Conservation (phyloP, 345 rosid species). For the Geranium rotundifolium region DNA sequence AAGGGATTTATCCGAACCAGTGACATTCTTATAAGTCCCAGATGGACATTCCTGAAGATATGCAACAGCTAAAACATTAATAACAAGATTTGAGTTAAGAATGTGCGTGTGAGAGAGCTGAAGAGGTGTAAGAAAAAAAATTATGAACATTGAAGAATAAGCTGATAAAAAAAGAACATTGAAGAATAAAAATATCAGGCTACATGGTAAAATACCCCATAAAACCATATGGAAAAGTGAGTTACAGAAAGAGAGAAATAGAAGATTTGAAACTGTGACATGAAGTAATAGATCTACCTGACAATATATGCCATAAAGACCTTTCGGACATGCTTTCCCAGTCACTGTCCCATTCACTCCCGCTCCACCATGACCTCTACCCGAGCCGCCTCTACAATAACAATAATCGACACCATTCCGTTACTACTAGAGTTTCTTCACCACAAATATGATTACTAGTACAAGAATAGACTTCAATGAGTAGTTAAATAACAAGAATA, state of each 20-base stretch:
- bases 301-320: slow-evolving; percentile 85
- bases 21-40: slow-evolving; percentile 84
- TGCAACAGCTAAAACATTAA: background rate
- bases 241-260: too few relatives aligned
- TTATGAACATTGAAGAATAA: too few relatives aligned
- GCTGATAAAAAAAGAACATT: too few relatives aligned
- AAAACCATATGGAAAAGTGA: too few relatives aligned
- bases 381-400: slow-evolving; percentile 62
- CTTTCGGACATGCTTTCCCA: slow-evolving; percentile 93
- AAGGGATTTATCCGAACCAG: slow-evolving; percentile 74
- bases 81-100: background rate
- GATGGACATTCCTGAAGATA: slow-evolving; percentile 78
- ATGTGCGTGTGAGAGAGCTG: too few relatives aligned
- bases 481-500: too few relatives aligned
- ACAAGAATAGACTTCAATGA: too few relatives aligned
- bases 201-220: too few relatives aligned
- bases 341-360: slow-evolving; percentile 83
- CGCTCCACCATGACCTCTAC: slow-evolving; percentile 32
- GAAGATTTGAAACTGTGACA: too few relatives aligned
- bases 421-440: background rate
- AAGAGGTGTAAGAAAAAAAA: too few relatives aligned
- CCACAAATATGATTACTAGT: background rate
- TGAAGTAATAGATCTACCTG: slow-evolving; percentile 27
- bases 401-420: slow-evolving; percentile 4
- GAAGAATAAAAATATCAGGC: too few relatives aligned